Base-by-base conservation (phyloP, 345 rosid genomes). In the Pelargonium nanum region DNA sequence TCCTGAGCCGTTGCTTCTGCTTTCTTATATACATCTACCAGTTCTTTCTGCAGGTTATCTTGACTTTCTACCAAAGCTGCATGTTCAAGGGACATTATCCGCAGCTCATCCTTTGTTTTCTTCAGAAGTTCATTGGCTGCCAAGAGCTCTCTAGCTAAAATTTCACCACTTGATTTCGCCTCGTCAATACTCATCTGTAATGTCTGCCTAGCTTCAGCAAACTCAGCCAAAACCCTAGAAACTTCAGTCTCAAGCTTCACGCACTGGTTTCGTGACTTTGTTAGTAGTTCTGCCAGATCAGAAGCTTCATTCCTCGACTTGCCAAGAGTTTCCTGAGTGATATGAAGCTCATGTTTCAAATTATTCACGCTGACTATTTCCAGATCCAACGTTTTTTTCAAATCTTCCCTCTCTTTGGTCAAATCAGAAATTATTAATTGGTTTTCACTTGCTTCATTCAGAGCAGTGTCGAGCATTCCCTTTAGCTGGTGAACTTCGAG, bases 191-290 rank as follows among this genome's bases (percentile, higher is more conserved):
- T 78, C 64, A 52, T 70, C 60, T 72, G 74, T 65, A 80, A 66
- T 63, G 65, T 67, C 45, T 66, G 69, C 32, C 69, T 79, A 58
- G 72, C 78, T 80, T 76, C 77, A 4, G 76, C 68, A 59, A 70
- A 80, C 72, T 89, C 90, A 59, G 74, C 70, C 17, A 71, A 69
- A 63, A 78, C 68, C 64, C 63, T 69, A 50, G 78, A 72, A 74
- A 89, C 65, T 74, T 85, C 91, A 20, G 83, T 77, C 71, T 83
- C 86, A 53, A 93, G 85, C 77, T 83, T 73, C 0, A 71, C 53
- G 68, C 79, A 72, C 57, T 60, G 69, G 51, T 59, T 61, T 72
- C 45, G 73, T 4, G 91, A 81, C 55, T 83, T 72, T 70, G 77
- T 63, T 22, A 89, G 88, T 59, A 72, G 79, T 56, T 70, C 72